Evolutionary conservation across 305 asterid species (phyloP), one percentile per base, ranked within the genome.

Genomic region (Ilex paraguariensis): DNA sequence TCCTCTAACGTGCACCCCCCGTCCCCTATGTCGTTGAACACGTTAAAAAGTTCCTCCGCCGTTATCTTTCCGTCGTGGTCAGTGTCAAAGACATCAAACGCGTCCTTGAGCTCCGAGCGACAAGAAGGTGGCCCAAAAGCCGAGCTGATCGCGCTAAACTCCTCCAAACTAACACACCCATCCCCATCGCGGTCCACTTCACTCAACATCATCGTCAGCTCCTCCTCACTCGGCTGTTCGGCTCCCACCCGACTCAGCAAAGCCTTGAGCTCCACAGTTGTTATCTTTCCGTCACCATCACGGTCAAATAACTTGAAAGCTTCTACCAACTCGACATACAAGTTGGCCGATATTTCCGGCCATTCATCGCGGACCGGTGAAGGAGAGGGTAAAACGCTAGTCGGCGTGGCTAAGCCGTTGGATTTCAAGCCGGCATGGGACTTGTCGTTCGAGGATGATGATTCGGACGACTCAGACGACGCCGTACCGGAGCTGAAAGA

Each of bases 21-120:
- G 39, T 73, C 90, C 1, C 98, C 96, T 15, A 91, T 79, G 4
- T 77, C 72, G 13, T 17, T 62, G 61, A 91, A 86, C 11, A 77
- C 95, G 62, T 59, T 71, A 54, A 57, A 81, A 2, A 91, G 81
- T 77, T 88, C 96, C 74, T 87, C 94, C 57, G 91, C 97, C 39
- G 96, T 73, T 8, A 91, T 88, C 75, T 63, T 82, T 4, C 97
- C 97, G 62, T 87, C 90, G 56, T 86, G 85, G 63, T 87, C 95
- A 30, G 89, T 61, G 59, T 91, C 97, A 51, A 91, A 91, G 65
- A 91, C 82, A 45, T 84, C 91, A 52, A 91, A 91, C 31, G 92
- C 74, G 4, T 71, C 85, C 48, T 78, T 79, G 68, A 88, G 57
- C 73, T 85, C 92, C 39, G 63, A 39, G 60, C 67, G 70, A 63